Base-by-base conservation (phyloP, 805 yeast species). In the Priceomyces carsonii region DNA sequence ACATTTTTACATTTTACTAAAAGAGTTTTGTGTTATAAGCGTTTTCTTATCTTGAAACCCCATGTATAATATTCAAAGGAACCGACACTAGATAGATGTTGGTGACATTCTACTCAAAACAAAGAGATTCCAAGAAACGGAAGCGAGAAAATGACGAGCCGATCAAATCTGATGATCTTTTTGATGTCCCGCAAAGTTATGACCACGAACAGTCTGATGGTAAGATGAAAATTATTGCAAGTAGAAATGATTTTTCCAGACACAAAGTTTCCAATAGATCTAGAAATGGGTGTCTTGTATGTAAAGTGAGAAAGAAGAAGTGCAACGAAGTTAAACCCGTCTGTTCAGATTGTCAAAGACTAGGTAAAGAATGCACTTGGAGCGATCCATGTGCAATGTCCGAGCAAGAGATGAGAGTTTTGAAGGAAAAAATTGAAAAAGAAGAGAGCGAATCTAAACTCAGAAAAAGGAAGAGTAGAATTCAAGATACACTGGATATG, bases 231-330 rank as follows among this genome's bases (percentile, higher is more conserved):
- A 22, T 49, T 10, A 44, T 52, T 12, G 35, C 39, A 18, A 39
- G 38, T 28, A 23, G 43, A 12, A 31, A 32, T 10, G 53, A 45
- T 36, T 48, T 50, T 19, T 35, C 35, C 32, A 38, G 32, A 13
- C 39, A 37, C 26, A 47, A 40, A 31, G 38, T 39, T 7, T 10
- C 59, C 27, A 65, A 56, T 45, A 54, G 76, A 43, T 73, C 85
- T 1, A 72, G 63, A 44, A 66, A 65, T n/a, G 87, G 88, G 0
- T 82, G 89, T 52, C 56, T 81, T 24, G 81, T 85, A 0, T 82
- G 89, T 56, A 82, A 81, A 48, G 64, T 75, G 23, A 59, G 88
- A 27, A 81, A 80, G 66, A 79, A 77, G 48, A 65, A 77, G 44
- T 77, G 82, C 49, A 71, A 75, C 43, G 80, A 76, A 45, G 42